Base-by-base conservation (phyloP, 148 eudicot species). In the Limonium bicolor region DNA sequence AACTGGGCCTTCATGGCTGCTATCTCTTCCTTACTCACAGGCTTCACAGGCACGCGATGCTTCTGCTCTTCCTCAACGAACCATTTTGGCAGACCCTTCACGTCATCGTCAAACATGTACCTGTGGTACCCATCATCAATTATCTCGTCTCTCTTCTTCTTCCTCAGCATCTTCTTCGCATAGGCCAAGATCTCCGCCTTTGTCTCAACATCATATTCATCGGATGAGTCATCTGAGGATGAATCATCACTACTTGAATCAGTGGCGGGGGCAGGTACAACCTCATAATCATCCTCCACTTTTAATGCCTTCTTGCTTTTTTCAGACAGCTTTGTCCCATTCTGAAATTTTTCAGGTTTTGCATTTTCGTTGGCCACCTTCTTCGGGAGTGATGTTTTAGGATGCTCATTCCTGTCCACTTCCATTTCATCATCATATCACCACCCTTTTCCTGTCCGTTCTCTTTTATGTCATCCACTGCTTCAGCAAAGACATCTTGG, bases 101-200 rank as follows among this genome's bases (percentile, higher is more conserved):
- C n/a, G 30, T 43, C 74, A 20, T 80, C 92, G 37, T 87, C 74
- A 45, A 76, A 83, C 82, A 77, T 82, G 46, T 76, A 68, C 48
- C 72, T 87, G 74, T 87, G 76, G 68, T 87, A 82, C 5, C 76
- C 94, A 58, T 79, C 94, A 40, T 87, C 94, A 16, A 71, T 42
- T 38, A 87, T 69, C 13, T 72, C 55, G 27, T 83, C 80, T 53
- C 96, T 72, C 32, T 56, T 63, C 56, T 77, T 82, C 56, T 87
- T 87, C 47, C 71, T 61, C 33, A 83, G 61, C 90, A 83, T 76
- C 53, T 77, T 87, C 71, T 83, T 87, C 2, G 90, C 96, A 30
- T 36, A 51, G 4, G 94, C 90, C 50, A 84, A 63, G 23, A 83
- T 67, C 63, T 87, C 90, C 1, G 83, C 85, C 58, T 83, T 87